Evolutionary conservation across 108 stramenopile species (phyloP), one percentile per base, ranked within the genome.

Genomic region (Schizochytrium sp.): DNA sequence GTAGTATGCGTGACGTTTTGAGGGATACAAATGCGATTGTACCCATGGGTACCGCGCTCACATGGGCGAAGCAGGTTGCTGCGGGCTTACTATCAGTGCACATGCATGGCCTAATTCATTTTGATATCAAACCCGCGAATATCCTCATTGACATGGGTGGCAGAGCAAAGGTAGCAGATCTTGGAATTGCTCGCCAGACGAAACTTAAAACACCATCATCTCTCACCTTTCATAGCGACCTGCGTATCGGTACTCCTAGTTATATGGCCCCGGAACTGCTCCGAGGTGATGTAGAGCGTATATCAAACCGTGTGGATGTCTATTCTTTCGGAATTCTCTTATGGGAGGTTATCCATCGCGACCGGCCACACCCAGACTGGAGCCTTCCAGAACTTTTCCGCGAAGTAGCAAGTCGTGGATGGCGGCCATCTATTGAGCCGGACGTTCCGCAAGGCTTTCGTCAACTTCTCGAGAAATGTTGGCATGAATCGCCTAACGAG

Each of bases 51-150:
- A 91, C 91, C 10, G 89, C 92, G 57, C 87, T 91, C 46, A 56
- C 17, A 13, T 53, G 87, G 28, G 88, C 97, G 92, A 94, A 95
- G 44, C 89, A 92, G 73, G 94, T 91, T 3, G 96, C 96, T 15
- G 89, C 94, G 13, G 94, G 92, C 10, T 95, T 91, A 12, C 17
- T 4, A 10, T 87, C 72, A 41, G 13, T 91, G 88, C 49, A 97
- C 94, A 1, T 87, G 93, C 57, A 92, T 92, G 2, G 96, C 90
- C 89, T 97, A 92, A 49, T 88, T 72, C 88, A 97, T 96, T 87
- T 93, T 42, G 91, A 89, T 83, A 57, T 91, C 72, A 89, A 89
- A 61, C 88, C 91, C 17, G 87, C 87, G 44, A 89, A 88, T 46
- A 72, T 91, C n/a, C 42, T 88, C 4, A 15, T 91, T 10, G 40